Base-by-base conservation (phyloP, 192 early-diverging fungal species). In the Borealophlyctis nickersoniae region DNA sequence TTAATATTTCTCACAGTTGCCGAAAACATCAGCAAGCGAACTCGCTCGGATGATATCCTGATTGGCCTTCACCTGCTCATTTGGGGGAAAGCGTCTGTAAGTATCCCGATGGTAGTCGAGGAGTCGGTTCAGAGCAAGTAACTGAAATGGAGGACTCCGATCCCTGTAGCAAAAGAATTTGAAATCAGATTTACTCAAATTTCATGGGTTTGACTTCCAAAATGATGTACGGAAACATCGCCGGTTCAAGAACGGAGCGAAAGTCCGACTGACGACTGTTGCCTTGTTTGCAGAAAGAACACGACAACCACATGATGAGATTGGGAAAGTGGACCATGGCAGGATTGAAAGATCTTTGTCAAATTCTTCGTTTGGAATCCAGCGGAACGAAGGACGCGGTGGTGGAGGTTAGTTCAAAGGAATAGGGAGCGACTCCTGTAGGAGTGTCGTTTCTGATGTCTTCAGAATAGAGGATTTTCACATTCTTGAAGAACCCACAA, bases 131-230 rank as follows among this genome's bases (percentile, higher is more conserved):
- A 27, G 7, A 61, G 23, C 35, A 24, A 9, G 23, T 1, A 9
- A 50, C 14, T 49, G 28, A 13, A 60, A 23, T 29, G 24, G 34
- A 3, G 30, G 24, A 48, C 22, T 27, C 31, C 13, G 5, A 13
- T 16, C 28, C 14, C 58, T 23, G 9, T n/a, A 67, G 58, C 45
- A 67, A 33, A 69, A 69, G 33, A 26, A 64, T 23, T 19, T 56
- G 19, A 64, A 64, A 35, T 11, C 4, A 4, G 60, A 69, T 27
- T 19, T 69, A 28, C 28, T 69, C 32, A 53, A 63, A 11, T 69
- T 69, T 60, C 53, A 69, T 11, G 67, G 67, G 14, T 69, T 69
- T 33, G 36, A 54, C 36, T 69, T 69, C 36, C 2, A 52, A 24
- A 61, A 59, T 14, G 60, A 69, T 49, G 67, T 69, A 57, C 24